Percentiles rank a stretch among this genome's conserved stretches.
Evolutionary conservation across 1,284 basidiomycete genomes (phyloP).

Genomic region (Salmacisia buchloeana): DNA sequence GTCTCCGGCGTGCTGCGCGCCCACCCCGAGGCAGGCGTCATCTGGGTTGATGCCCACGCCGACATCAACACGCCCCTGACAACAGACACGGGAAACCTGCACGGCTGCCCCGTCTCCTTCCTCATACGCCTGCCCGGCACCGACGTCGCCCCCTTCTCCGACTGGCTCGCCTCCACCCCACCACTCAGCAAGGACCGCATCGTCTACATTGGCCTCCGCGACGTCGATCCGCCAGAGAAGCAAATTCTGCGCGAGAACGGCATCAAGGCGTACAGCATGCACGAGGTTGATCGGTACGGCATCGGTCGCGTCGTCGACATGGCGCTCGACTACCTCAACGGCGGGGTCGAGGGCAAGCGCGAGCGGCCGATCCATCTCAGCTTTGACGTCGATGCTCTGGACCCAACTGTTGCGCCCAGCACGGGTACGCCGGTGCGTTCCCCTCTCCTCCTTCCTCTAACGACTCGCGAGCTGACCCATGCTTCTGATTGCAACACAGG

Average conservation of each 20-base stretch:
- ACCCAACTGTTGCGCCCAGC: constrained; percentile 87
- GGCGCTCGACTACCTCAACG: constrained; percentile 87
- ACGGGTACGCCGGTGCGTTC: constrained; percentile 76
- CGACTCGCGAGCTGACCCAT: background rate
- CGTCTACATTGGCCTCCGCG: constrained; percentile 92
- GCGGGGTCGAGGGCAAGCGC: constrained; percentile 53
- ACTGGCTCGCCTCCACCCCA: constrained; percentile 33
- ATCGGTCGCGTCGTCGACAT: constrained; percentile 84
- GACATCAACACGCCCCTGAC: constrained; percentile 90
- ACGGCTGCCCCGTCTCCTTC: constrained; percentile 97
- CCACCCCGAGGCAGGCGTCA: constrained; percentile 66
- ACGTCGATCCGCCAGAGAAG: constrained; percentile 86
- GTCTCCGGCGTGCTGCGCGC: constrained; percentile 52
- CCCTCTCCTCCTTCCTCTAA: constrained; percentile 24
- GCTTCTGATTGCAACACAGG: background rate
- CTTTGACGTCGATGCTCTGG: constrained; percentile 82
- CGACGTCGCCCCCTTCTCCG: constrained; percentile 43
- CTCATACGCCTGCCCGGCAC: constrained; percentile 56
- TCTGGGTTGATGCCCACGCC: constrained; percentile 70
- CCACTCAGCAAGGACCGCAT: constrained; percentile 63
- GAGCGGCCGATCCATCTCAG: constrained; percentile 84
- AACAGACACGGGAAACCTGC: constrained; percentile 83
- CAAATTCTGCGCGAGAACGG: constrained; percentile 73
- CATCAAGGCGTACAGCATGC: constrained; percentile 96
- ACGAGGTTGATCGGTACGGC: constrained; percentile 93